Evolutionary conservation across 2,329 filamentous ascomycete species (phyloP), one percentile per base, ranked within the genome.

Genomic region (Aspergillus oerlinghausenensis): DNA sequence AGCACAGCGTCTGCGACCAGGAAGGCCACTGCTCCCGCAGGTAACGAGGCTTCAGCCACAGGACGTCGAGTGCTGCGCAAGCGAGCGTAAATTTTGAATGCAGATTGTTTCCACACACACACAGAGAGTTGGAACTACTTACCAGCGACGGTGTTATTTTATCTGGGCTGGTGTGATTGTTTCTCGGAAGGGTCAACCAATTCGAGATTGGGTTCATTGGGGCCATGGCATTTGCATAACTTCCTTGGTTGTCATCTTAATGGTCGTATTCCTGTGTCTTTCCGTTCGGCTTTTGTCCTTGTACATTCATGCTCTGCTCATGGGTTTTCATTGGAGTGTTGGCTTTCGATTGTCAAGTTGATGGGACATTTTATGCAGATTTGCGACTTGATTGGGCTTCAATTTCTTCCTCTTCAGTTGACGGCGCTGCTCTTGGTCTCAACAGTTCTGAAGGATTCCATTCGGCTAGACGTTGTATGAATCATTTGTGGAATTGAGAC

Each of bases 21-120:
- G 45, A 76, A 75, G 56, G 69, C 67, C 6, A 70, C 72, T 7
- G 65, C 68, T 7, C 59, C 68, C 11, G 62, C 63, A 10, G 64
- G 66, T 32, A 63, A 63, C 32, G 73, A 77, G 49, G 63, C 67
- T 29, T 59, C 70, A 7, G 60, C 70, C 32, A 60, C 69, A 10
- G 71, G 71, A 21, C 72, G 72, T 32, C 69, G 76, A 51, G 70
- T 74, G 11, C 62, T 79, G 57, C 73, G 76, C 49, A 78, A 76
- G 61, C 70, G 74, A 19, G 70, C 65, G 25, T 75, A 70, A 60
- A 49, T 9, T 21, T 14, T 26, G 23, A 55, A 29, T 17, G 45
- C 19, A 4, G 7, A 23, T 5, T 43, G 19, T 4, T 19, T 43
- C 7, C n/a, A 43, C 10, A n/a, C n/a, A 21, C n/a, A 6, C 5